Evolutionary conservation across 2,329 filamentous ascomycete genomes (phyloP), one percentile per base, ranked within the genome.

Genomic region (Zasmidium cellare): DNA sequence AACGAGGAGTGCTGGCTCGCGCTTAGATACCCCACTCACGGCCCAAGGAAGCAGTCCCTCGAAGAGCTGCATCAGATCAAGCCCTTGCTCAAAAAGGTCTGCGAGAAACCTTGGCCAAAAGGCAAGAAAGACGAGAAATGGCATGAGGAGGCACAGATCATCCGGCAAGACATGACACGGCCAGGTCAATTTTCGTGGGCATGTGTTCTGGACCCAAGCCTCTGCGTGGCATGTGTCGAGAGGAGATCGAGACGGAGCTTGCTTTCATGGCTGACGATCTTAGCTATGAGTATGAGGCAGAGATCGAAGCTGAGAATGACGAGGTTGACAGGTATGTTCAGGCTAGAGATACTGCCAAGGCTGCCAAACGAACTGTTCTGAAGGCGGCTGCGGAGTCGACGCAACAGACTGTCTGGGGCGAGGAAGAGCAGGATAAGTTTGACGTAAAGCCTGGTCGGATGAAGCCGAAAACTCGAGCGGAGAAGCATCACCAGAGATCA

Each of bases 71-170:
- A 49, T n/a, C 18, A 46, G 23, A 16, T 46, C 11, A 23, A 16
- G 14, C 2, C 12, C 3, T 23, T 54, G 22, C 24, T 54, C 3
- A 11, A 46, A 14, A 23, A 14, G n/a, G n/a, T 47, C 23, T 11
- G 24, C 51, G 25, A 54, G 38, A 22, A 22, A 14, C 44, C 38
- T 16, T 54, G 51, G 51, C 51, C 51, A 2, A 47, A 9, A 3
- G 53, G 53, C 16, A 50, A 55, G 46, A 46, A 44, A 18, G 53
- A 55, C 31, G 20, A 38, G 19, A 25, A 20, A 3, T 55, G 53
- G 53, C 24, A 9, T 12, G 24, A 20, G 5, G 31, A 24, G 18
- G 45, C 46, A n/a, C 20, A n/a, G 9, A 19, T 20, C 3, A 24
- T 28, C 9, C 45, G 53, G 5, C 19, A 48, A 3, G 24, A 20